Evolutionary conservation across 305 asterid species (phyloP).

Genomic region (Coffea humblotiana): DNA sequence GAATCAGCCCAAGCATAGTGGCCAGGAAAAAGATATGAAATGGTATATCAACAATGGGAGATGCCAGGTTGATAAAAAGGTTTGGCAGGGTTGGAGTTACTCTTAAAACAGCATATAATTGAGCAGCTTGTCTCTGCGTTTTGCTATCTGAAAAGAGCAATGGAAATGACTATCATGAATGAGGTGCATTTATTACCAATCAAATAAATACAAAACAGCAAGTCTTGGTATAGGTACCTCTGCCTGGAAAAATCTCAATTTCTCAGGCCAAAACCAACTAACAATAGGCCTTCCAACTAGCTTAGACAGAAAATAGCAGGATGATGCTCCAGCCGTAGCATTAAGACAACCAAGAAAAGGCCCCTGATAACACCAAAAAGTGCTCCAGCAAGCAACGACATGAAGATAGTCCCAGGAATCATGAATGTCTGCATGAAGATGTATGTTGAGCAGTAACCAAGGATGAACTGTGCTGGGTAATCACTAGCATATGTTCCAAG

Average conservation of each 20-base stretch:
- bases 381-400: constrained; percentile 94
- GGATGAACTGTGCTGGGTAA: constrained; percentile 77
- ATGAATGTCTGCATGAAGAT: constrained; percentile 96
- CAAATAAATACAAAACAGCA: constrained; percentile 1
- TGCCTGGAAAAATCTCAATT: constrained; percentile 71
- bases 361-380: constrained; percentile 80
- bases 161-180: neutral
- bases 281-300: constrained; percentile 83
- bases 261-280: constrained; percentile 86
- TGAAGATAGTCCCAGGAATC: constrained; percentile 94
- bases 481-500: constrained; percentile 65
- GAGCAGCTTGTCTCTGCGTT: constrained; percentile 77
- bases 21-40: constrained; percentile 83
- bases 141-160: constrained; percentile 54
- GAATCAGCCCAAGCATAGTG: constrained; percentile 81
- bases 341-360: constrained; percentile 75
- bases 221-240: constrained; percentile 47
- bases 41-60: constrained; percentile 93
- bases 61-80: constrained; percentile 91
- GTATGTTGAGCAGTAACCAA: constrained; percentile 84
- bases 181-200: neutral
- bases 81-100: constrained; percentile 84
- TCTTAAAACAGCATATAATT: constrained; percentile 92
- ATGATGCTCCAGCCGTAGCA: constrained; percentile 92
- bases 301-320: constrained; percentile 82